Conservation (phyloP, 192 early-diverging fungal species). For the Coemansia umbellata region DNA sequence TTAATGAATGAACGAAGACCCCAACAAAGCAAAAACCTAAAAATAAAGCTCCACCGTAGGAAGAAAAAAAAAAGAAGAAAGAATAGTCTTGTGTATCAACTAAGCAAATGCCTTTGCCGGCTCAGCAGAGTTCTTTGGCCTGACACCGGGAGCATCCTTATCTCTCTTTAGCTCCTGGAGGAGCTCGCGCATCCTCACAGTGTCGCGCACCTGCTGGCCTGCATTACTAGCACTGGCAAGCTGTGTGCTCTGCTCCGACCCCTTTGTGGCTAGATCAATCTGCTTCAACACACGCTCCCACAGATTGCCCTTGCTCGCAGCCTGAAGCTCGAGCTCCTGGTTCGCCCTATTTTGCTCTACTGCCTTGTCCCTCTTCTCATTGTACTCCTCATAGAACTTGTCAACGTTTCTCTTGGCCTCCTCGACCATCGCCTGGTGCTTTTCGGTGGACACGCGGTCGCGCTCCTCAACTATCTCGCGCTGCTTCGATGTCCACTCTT, state of each 20-base stretch:
- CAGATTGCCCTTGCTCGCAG: constrained; percentile 57
- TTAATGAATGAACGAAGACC: too few relatives aligned
- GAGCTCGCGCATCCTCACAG: constrained; percentile 66
- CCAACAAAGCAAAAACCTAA: background rate
- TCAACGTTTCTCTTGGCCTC: constrained; percentile 66
- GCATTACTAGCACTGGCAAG: background rate
- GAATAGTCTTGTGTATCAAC: background rate
- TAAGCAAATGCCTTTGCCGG: constrained; percentile 2
- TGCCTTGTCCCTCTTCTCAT: constrained; percentile 64
- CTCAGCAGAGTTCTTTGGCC: constrained; percentile 37
- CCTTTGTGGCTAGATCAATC: constrained; percentile 57
- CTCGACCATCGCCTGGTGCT: constrained; percentile 57
- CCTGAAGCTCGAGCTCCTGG: constrained; percentile 49
- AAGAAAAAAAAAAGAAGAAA: background rate
- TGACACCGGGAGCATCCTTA: constrained; percentile 62
- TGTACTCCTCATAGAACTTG: constrained; percentile 78
- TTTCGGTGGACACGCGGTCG: constrained; percentile 53
- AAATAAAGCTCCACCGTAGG: background rate
- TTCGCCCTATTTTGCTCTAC: constrained; percentile 59
- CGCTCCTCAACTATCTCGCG: constrained; percentile 54
- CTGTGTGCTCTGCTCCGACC: too few relatives aligned
- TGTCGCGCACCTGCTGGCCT: constrained; percentile 46
- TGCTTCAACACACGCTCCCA: constrained; percentile 73
- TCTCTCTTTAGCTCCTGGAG: constrained; percentile 67
- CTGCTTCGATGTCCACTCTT: constrained; percentile 66